Conservation (phyloP, 169 alveolate genomes). For the Toxoplasma gondii region DNA sequence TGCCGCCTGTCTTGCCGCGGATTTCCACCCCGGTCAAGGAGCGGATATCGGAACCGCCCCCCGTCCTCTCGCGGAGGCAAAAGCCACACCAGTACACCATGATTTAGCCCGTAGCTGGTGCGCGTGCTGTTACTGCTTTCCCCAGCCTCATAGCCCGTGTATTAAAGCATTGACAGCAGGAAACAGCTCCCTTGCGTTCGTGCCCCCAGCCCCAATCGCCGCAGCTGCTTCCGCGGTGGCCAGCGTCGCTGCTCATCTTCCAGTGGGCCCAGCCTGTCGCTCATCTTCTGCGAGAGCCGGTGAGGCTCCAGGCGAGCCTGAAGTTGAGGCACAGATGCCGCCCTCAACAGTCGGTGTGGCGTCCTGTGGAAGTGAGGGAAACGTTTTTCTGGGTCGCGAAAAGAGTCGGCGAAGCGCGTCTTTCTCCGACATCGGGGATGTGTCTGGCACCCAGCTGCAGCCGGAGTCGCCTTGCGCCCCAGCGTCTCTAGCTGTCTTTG, state of each 20-base stretch:
- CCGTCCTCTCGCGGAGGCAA: too few species aligned
- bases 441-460: too few species aligned
- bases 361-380: too few species aligned
- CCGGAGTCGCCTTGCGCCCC: constrained; percentile 10
- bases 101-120: neutral
- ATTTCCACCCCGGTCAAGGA: neutral
- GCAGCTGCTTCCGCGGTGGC: neutral
- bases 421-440: too few species aligned
- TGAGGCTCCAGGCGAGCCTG: too few species aligned
- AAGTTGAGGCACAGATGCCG: too few species aligned
- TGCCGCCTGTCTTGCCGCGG: neutral
- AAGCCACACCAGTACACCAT: too few species aligned
- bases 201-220: neutral
- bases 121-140: constrained; percentile 16
- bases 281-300: neutral
- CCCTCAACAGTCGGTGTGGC: too few species aligned
- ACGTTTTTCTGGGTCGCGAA: too few species aligned
- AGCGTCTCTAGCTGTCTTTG: neutral
- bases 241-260: neutral
- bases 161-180: neutral
- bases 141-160: constrained; percentile 8
- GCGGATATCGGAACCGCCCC: neutral
- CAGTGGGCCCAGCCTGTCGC: neutral
- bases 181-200: neutral
- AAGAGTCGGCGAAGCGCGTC: too few species aligned